phyloP scores from a whole-genome alignment of 176 grass and related monocot species.

The Alloteropsis semialata region DNA sequence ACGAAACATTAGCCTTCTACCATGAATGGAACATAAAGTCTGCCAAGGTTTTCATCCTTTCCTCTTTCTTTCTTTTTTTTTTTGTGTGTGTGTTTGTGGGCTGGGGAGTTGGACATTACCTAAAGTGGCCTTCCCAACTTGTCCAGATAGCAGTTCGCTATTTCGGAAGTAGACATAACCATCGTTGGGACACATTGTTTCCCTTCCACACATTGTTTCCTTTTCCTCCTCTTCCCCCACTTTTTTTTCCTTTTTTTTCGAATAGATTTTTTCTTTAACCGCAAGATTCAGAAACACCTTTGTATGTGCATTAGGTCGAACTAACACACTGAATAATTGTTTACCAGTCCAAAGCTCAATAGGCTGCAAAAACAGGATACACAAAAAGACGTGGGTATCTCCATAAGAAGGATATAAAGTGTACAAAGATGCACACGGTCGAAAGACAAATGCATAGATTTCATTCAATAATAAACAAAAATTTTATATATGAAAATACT shows the following conservation, averaged over 20 bases:
- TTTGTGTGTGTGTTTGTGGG: too few relatives aligned
- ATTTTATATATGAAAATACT: background rate
- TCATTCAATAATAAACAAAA: conserved; percentile 11
- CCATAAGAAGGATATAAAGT: conserved; percentile 18
- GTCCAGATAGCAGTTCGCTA: conserved; percentile 88
- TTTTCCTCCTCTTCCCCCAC: background rate
- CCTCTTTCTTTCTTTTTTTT: too few relatives aligned
- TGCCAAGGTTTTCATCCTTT: too few relatives aligned
- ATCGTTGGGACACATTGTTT: conserved; percentile 88
- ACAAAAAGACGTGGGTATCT: conserved; percentile 9
- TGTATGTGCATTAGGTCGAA: conserved; percentile 81
- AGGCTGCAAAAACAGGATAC: conserved; percentile 58
- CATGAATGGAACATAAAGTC: background rate
- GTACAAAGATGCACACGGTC: conserved; percentile 13
- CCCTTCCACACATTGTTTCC: conserved; percentile 27
- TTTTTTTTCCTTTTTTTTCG: background rate
- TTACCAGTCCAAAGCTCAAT: conserved; percentile 98
- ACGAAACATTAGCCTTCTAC: background rate
- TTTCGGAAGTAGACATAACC: conserved; percentile 93
- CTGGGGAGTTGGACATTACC: too few relatives aligned
- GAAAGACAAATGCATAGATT: background rate
- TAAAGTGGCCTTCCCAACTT: conserved; percentile 89
- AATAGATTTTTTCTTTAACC: conserved; percentile 82
- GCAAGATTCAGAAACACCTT: conserved; percentile 89
- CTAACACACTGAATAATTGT: conserved; percentile 88